These are phyloP conservation scores for Asterophora parasitica DNA, from an alignment of 768 basidiomycete species.

Conservation along the genomic window DNA sequence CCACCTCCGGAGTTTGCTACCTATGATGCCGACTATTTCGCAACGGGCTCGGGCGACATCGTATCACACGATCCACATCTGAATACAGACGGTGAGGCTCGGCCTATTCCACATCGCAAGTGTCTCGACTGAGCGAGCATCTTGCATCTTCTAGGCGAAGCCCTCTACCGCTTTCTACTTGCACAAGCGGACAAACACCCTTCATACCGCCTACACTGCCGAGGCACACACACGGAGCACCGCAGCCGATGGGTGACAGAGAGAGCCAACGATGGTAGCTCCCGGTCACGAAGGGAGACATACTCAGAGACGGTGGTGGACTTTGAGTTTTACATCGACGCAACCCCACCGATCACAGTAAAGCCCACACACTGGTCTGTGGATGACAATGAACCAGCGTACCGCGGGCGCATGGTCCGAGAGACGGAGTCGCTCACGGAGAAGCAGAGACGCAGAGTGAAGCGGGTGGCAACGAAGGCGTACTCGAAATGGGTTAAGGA, in stretches of 20 bases:
- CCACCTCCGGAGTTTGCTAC: conserved; percentile 58
- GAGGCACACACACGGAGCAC: conserved; percentile 49
- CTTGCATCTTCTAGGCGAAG: conserved; percentile 49
- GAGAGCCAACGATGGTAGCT: conserved; percentile 23
- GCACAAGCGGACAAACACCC: conserved; percentile 44
- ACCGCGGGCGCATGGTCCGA: conserved; percentile 50
- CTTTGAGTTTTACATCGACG: conserved; percentile 59
- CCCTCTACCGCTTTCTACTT: conserved; percentile 63
- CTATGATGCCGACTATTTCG: conserved; percentile 60
- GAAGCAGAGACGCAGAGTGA: conserved; percentile 33
- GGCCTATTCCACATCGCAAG: background rate
- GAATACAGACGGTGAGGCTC: conserved; percentile 53
- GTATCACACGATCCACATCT: conserved; percentile 69
- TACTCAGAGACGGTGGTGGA: conserved; percentile 52
- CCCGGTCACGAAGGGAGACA: conserved; percentile 33
- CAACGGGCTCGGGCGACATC: conserved; percentile 42
- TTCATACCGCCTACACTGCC: conserved; percentile 36
- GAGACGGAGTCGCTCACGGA: conserved; percentile 41
- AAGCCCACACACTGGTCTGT: conserved; percentile 47
- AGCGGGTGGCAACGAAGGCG: conserved; percentile 33
- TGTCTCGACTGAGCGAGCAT: conserved; percentile 4
- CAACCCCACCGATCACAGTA: conserved; percentile 34
- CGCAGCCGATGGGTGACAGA: conserved; percentile 36
- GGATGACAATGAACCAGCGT: conserved; percentile 52
- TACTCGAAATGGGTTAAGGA: conserved; percentile 42